Conservation (phyloP, 148 eudicot species). For the Cornus florida region DNA sequence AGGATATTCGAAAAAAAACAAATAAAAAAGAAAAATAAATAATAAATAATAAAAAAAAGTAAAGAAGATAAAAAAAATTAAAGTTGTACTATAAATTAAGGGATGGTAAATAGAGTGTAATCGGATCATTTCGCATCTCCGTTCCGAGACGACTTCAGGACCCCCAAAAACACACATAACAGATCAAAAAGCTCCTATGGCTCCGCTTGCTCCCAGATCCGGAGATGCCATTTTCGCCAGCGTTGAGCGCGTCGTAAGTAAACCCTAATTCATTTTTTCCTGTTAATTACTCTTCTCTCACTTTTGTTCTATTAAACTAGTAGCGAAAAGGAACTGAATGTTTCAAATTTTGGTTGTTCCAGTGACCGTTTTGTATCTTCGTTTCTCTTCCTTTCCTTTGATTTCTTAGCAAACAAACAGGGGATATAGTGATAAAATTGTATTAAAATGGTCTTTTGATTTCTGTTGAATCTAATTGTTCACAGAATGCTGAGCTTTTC, state of each 20-base stretch:
- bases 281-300: neutral
- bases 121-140: too few relatives aligned
- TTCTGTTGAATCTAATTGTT: neutral
- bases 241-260: conserved; percentile 44
- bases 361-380: too few relatives aligned
- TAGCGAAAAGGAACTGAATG: neutral
- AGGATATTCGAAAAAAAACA: too few relatives aligned
- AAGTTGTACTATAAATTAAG: too few relatives aligned
- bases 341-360: too few relatives aligned
- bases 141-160: too few relatives aligned
- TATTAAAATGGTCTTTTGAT: neutral
- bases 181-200: conserved; percentile 21
- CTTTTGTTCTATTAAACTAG: neutral
- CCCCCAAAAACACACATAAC: neutral
- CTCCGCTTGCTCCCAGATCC: conserved; percentile 50
- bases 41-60: too few relatives aligned
- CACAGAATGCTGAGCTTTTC: conserved; percentile 85
- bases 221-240: conserved; percentile 57
- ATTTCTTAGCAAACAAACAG: neutral
- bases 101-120: too few relatives aligned
- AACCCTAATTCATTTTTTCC: neutral
- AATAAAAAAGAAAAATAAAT: too few relatives aligned
- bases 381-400: neutral
- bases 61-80: too few relatives aligned
- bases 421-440: neutral